phyloP scores from a whole-genome alignment of 768 basidiomycete genomes.

The Naganishia vaughanmartiniae region DNA sequence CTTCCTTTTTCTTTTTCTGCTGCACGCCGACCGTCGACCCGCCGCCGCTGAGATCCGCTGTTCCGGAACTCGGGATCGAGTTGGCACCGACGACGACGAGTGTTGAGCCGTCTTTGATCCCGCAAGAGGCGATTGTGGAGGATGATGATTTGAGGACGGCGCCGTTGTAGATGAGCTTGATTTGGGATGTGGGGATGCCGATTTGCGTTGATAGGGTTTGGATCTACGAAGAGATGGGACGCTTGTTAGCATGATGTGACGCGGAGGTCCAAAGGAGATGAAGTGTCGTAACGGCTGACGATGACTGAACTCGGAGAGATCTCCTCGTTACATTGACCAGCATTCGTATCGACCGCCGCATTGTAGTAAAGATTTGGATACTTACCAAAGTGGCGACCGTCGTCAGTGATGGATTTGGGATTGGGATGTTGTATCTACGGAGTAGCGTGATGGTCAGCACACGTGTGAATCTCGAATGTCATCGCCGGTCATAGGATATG shows the following conservation, averaged over 20 bases:
- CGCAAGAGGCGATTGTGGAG: conserved; percentile 72
- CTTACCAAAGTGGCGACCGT: conserved; percentile 44
- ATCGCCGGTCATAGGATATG: too few relatives aligned
- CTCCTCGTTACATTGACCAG: too few relatives aligned
- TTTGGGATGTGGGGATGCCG: conserved; percentile 64
- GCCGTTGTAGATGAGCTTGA: conserved; percentile 86
- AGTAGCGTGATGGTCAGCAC: background rate
- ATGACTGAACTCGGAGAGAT: too few relatives aligned
- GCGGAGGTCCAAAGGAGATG: background rate
- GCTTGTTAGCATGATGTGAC: background rate
- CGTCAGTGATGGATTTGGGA: conserved; percentile 46
- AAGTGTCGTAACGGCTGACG: too few relatives aligned
- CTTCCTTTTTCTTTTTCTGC: conserved; percentile 36
- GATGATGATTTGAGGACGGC: conserved; percentile 79
- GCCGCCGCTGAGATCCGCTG: conserved; percentile 27
- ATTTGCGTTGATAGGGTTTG: conserved; percentile 69
- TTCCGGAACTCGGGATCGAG: conserved; percentile 31
- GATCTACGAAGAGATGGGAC: conserved; percentile 21
- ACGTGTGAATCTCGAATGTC: background rate
- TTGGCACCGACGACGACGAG: conserved; percentile 68
- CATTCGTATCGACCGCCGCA: background rate
- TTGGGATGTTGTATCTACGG: conserved; percentile 50
- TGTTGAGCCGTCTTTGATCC: conserved; percentile 65
- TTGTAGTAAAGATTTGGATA: background rate
- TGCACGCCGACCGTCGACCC: conserved; percentile 34